Base-by-base conservation (phyloP, 2,329 filamentous ascomycete genomes). In the Arthrinium phaeospermum region DNA sequence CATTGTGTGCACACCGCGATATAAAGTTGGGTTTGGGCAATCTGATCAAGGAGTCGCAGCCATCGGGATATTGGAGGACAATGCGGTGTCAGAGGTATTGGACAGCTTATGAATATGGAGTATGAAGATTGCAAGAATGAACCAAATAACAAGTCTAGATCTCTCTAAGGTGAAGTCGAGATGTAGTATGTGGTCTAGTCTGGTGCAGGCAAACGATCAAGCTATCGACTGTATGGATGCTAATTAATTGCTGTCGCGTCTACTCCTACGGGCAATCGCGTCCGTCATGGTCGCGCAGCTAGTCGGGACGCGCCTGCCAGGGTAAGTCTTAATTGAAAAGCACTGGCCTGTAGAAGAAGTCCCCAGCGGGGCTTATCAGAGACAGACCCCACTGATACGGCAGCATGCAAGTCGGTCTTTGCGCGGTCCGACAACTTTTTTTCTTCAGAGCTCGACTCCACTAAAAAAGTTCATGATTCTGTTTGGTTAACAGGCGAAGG, bases 361-460 rank as follows among this genome's bases (percentile, higher is more conserved):
- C 10, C 3, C 53, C 19, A 22, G 19, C 30, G 30, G 57, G 57
- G 57, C 57, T 64, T 64, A 64, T 64, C 57, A 8, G n/a, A 41
- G 24, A 49, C 41, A 37, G 47, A 44, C 71, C 71, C 71, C 71
- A 72, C 71, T 41, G 64, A 46, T 67, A 57, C 46, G 34, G 53
- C 71, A 45, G 30, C 57, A n/a, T 13, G 34, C 8, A 41, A 67
- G 71, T 44, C 53, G 61, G 41, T 47, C 57, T 37, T 68, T 71
- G 47, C 30, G 68, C 68, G 68, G 68, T 70, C 61, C 70, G 71
- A 72, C 37, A 44, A 53, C 69, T 73, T 73, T 73, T 72, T 73
- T 71, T 67, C 68, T 53, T 51, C 47, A 19, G n/a, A 24, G 45
- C 67, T n/a, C 10, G 27, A 51, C 68, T 70, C 68, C 68, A 70